Conservation (phyloP, 306 rosid genomes). For the Oxytropis ochrocephala region DNA sequence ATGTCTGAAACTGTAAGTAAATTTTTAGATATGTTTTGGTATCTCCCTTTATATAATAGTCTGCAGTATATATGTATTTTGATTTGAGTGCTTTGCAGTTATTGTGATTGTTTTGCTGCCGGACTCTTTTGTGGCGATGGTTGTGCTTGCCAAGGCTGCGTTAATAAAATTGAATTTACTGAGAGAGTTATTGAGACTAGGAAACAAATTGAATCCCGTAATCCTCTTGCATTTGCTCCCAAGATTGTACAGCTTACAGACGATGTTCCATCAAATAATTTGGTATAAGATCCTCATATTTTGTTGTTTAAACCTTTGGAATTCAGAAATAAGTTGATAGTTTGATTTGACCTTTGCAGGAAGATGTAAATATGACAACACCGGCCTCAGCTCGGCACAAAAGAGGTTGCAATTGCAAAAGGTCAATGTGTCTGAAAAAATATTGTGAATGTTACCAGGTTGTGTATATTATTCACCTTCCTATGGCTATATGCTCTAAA, state of each 20-base stretch:
- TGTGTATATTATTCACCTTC: constrained; percentile 1
- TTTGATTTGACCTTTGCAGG: constrained; percentile 28
- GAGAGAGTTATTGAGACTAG: constrained; percentile 37
- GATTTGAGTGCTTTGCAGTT: constrained; percentile 34
- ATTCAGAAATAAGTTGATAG: constrained; percentile 19
- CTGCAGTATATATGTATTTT: not conserved
- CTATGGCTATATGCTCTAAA: constrained; percentile 4
- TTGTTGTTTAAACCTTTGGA: not conserved
- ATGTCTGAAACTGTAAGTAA: constrained; percentile 78
- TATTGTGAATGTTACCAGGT: constrained; percentile 90
- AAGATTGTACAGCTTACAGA: constrained; percentile 34
- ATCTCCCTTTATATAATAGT: not conserved
- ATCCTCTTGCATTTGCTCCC: constrained; percentile 67
- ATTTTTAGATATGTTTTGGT: not conserved
- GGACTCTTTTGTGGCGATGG: constrained; percentile 42
- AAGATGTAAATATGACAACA: constrained; percentile 32
- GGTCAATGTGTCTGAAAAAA: constrained; percentile 62
- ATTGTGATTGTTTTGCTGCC: constrained; percentile 70
- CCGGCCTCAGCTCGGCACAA: constrained; percentile 66
- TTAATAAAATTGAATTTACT: constrained; percentile 41
- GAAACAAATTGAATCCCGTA: constrained; percentile 45
- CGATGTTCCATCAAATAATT: constrained; percentile 28
- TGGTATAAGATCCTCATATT: constrained; percentile 25
- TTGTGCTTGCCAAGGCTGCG: constrained; percentile 68
- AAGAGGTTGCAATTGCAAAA: constrained; percentile 78